Base-by-base conservation (phyloP, 176 grass and related monocot species). In the Rhynchospora pubera region DNA sequence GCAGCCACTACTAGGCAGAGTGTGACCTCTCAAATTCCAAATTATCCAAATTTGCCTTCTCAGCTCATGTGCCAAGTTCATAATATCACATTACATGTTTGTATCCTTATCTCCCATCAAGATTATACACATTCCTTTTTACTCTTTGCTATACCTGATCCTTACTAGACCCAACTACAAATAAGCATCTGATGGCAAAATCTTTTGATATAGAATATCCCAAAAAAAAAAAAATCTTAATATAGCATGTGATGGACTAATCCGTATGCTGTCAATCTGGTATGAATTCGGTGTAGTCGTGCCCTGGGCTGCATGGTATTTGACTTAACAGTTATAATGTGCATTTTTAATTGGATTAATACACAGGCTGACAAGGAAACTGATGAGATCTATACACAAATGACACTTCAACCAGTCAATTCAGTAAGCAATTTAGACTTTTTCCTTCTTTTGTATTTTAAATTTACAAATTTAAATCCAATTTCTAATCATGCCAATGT, bases 1-100 rank as follows among this genome's bases (percentile, higher is more conserved):
- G 89, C 97, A 18, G 97, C 97, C 9, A 96, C 90, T 18, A 99
- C 91, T 86, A 91, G 85, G 73, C 94, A 93, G 77, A 85, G 75
- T 18, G 92, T 87, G 16, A 96, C 95, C 57, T 93, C 91, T 0
- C 91, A 93, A 52, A 93, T 93, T 62, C 96, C 96, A 11, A 91
- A 88, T 55, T 99, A 99, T 77, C 93, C 96, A 55, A 91, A 86
- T 71, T 87, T 99, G 63, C 87, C 96, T 16, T 91, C 93, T 80
- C 97, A 99, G 87, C 86, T 99, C 71, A 86, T 96, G 81, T 99
- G 93, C 59, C 97, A 99, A 91, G 97, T 99, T 80, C 91, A 96
- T 21, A 99, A 85, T 87, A 85, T 96, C 16, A 91, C 93, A 48
- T 62, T 99, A 79, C 97, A 99, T 93, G 93, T 99, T 66, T 83